phyloP scores from a whole-genome alignment of 2,329 filamentous ascomycete genomes.

The Zymoseptoria pseudotritici region DNA sequence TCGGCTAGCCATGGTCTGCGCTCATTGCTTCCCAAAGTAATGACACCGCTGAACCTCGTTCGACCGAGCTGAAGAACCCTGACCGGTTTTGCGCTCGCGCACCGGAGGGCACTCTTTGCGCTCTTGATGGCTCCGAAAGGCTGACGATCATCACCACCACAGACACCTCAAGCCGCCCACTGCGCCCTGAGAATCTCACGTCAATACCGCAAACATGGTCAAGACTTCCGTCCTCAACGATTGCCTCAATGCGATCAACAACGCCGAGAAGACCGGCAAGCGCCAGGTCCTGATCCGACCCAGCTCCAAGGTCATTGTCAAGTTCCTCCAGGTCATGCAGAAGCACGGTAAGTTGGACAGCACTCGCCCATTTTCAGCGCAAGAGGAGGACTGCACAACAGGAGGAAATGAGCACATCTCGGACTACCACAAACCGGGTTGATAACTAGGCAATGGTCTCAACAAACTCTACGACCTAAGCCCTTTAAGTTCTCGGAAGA shows the following conservation, averaged over 20 bases:
- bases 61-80: conserved; percentile 63
- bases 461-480: conserved; percentile 71
- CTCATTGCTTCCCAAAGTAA: conserved; percentile 30
- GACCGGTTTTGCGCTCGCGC: conserved; percentile 31
- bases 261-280: conserved; percentile 99
- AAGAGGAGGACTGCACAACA: conserved; percentile 11
- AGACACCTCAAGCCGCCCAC: conserved; percentile 55
- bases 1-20: conserved; percentile 45
- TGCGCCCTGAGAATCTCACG: conserved; percentile 73
- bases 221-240: conserved; percentile 99
- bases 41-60: conserved; percentile 42
- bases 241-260: conserved; percentile 83
- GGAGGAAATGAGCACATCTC: neutral
- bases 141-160: conserved; percentile 42
- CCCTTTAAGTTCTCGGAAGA: conserved; percentile 99
- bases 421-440: conserved; percentile 59
- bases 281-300: conserved; percentile 98
- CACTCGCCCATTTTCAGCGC: conserved; percentile 13
- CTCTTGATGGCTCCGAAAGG: conserved; percentile 55
- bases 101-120: conserved; percentile 59
- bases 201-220: conserved; percentile 79
- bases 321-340: conserved; percentile 99
- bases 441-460: conserved; percentile 99
- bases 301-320: conserved; percentile 98
- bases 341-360: conserved; percentile 76